Percentiles rank a stretch among this genome's conserved stretches.
Evolutionary conservation across 306 rosid genomes (phyloP).

Genomic region (Cucumis cinereus): DNA sequence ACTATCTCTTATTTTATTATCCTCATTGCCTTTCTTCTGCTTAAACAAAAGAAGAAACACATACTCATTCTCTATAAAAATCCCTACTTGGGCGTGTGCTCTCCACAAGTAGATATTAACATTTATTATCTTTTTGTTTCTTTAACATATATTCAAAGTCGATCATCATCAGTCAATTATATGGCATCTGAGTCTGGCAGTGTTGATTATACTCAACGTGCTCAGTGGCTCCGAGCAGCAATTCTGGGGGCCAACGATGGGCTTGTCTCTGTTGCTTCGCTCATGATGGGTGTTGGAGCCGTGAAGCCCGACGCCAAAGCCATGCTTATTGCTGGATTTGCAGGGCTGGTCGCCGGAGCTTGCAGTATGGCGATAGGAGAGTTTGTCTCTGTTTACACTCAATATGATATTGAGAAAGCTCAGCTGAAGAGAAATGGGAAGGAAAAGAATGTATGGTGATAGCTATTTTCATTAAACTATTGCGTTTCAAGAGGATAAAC

Average conservation of each 20-base stretch:
- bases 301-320: conserved; percentile 7
- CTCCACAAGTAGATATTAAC: conserved; percentile 7
- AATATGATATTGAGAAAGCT: conserved; percentile 4
- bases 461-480: too few species aligned
- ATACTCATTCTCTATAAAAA: background rate
- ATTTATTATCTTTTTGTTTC: too few species aligned
- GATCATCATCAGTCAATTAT: background rate
- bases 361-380: conserved; percentile 15
- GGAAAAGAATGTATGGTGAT: background rate
- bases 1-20: conserved; percentile 1
- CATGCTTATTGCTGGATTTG: conserved; percentile 9
- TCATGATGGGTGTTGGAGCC: conserved; percentile 12
- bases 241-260: conserved; percentile 12
- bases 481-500: too few species aligned
- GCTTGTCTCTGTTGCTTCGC: conserved; percentile 4
- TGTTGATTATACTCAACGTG: background rate
- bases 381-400: conserved; percentile 5
- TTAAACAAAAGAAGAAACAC: background rate
- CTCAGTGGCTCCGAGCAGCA: conserved; percentile 13
- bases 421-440: conserved; percentile 5
- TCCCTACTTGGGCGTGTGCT: background rate
- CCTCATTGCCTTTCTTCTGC: background rate
- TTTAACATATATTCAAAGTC: background rate
- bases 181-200: background rate
- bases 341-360: conserved; percentile 2